phyloP scores from a whole-genome alignment of 2,329 filamentous ascomycete species.

The Aphanocladium album region DNA sequence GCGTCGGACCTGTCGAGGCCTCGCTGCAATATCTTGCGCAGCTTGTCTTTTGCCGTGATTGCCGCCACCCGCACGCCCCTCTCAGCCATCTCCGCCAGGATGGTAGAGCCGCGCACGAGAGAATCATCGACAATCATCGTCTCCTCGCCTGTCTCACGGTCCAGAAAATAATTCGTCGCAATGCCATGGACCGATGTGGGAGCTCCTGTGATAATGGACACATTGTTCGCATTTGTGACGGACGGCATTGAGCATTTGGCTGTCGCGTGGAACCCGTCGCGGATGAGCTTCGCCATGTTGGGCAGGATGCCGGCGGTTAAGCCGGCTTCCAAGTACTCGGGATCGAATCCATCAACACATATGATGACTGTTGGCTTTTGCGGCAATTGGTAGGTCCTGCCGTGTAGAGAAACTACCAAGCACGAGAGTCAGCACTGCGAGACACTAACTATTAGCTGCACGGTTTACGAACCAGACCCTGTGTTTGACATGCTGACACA shows the following conservation, averaged over 20 bases:
- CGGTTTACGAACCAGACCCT: background rate
- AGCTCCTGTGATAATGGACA: conserved; percentile 39
- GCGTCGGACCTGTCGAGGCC: conserved; percentile 23
- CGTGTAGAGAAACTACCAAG: background rate
- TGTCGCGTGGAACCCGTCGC: conserved; percentile 33
- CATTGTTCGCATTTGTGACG: conserved; percentile 41
- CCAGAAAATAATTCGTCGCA: conserved; percentile 39
- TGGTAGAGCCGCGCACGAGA: conserved; percentile 35
- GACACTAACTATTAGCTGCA: background rate
- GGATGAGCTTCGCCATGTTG: conserved; percentile 25
- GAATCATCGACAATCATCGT: conserved; percentile 37
- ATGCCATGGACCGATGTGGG: conserved; percentile 36
- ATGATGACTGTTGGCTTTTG: conserved; percentile 33
- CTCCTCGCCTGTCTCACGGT: conserved; percentile 32
- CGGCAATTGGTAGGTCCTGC: conserved; percentile 13
- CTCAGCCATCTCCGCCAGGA: conserved; percentile 34
- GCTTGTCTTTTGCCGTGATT: conserved; percentile 40
- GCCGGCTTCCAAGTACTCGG: conserved; percentile 33
- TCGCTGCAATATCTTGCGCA: conserved; percentile 35
- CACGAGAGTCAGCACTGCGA: background rate
- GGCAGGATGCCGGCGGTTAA: conserved; percentile 30
- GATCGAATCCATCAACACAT: conserved; percentile 40
- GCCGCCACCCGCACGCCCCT: conserved; percentile 36
- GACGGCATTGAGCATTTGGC: conserved; percentile 38
- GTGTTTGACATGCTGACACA: background rate